These are phyloP conservation scores for Penicillium nucicola DNA, from an alignment of 495 filamentous ascomycete genomes.

Conservation along the genomic window DNA sequence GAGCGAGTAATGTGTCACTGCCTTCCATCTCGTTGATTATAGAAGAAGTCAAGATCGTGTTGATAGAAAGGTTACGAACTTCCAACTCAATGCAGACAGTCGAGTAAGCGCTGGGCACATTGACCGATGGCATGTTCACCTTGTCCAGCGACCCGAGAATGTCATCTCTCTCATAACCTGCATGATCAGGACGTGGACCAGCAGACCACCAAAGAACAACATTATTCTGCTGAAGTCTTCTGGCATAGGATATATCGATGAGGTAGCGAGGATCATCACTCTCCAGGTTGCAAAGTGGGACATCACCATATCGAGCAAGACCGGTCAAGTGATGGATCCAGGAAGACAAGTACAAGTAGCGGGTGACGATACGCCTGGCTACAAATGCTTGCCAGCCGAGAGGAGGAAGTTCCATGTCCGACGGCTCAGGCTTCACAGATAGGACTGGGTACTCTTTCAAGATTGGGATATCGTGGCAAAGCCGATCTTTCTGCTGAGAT, in stretches of 20 bases:
- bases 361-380: slow-evolving; percentile 77
- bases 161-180: slow-evolving; percentile 93
- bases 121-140: slow-evolving; percentile 92
- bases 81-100: slow-evolving; percentile 97
- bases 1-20: slow-evolving; percentile 57
- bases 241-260: slow-evolving; percentile 93
- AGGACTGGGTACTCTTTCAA: slow-evolving; percentile 83
- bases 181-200: slow-evolving; percentile 84
- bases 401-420: slow-evolving; percentile 83
- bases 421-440: slow-evolving; percentile 72
- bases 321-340: slow-evolving; percentile 89
- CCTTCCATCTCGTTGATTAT: slow-evolving; percentile 98
- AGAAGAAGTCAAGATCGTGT: slow-evolving; percentile 94
- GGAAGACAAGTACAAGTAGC: slow-evolving; percentile 84
- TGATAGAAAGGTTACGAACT: slow-evolving; percentile 92
- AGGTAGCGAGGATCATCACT: slow-evolving; percentile 89
- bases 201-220: slow-evolving; percentile 98
- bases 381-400: slow-evolving; percentile 93
- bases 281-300: slow-evolving; percentile 94
- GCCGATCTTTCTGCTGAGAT: slow-evolving; percentile 74
- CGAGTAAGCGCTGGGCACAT: slow-evolving; percentile 87
- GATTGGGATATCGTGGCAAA: slow-evolving; percentile 81
- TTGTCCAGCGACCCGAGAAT: slow-evolving; percentile 77
- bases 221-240: slow-evolving; percentile 84
- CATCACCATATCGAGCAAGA: slow-evolving; percentile 86